Evolutionary conservation across 495 filamentous ascomycete species (phyloP), one percentile per base, ranked within the genome.

Genomic region (Penicillium antarcticum): DNA sequence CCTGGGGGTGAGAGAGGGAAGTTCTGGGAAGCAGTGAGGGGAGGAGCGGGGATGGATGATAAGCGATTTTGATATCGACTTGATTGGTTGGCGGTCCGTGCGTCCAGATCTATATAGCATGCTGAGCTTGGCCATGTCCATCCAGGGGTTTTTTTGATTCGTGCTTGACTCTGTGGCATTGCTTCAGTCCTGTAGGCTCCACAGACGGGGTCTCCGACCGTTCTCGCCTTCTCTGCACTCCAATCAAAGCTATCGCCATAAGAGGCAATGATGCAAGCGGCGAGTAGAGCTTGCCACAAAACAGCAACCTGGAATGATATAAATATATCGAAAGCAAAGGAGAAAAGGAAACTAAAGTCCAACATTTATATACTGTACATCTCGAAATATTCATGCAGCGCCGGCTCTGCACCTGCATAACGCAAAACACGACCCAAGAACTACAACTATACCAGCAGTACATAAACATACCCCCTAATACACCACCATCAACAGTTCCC

Each of bases 41-140:
- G 40, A 42, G 19, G 23, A 49, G 47, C 47, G 47, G 47, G 47
- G 47, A 39, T 17, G n/a, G 36, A 18, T 32, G 47, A 49, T 49
- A 42, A 42, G 47, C 47, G 29, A 10, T 34, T 31, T 42, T 26
- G 47, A 48, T 48, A 24, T 37, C 5, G 24, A 13, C 12, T 26
- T 49, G 32, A 49, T 49, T 24, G 35, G 12, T n/a, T 33, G 19
- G 11, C n/a, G 13, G 36, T 29, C 46, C 46, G 16, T 40, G 46
- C 45, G 7, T 19, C 21, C 5, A 21, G 14, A 19, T 37, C 19
- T 13, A 47, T 47, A 34, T 21, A 47, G 8, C 5, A 7, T 29
- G 26, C 8, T 10, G 21, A 23, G 21, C 34, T 35, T n/a, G 12
- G 29, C 26, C 38, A 29, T 32, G 29, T n/a, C 33, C 18, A 11